Percentiles rank a stretch among this genome's conserved stretches.
Conservation (phyloP, 148 eudicot genomes). For the Heliosperma pusillum region DNA sequence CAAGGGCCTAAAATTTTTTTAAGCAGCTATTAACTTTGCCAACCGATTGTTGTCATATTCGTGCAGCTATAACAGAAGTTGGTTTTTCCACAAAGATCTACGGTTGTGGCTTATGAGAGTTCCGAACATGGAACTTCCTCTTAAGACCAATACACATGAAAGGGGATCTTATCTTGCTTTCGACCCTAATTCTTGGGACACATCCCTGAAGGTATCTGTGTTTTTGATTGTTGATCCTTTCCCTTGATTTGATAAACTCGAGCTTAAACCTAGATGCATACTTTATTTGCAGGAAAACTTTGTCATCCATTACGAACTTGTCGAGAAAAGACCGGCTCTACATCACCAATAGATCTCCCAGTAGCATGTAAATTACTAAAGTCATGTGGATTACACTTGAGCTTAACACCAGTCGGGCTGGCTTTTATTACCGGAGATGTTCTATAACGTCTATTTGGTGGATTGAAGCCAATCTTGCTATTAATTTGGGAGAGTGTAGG, state of each 20-base stretch:
- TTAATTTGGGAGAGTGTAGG: constrained; percentile 20
- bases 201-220: constrained; percentile 60
- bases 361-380: constrained; percentile 22
- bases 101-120: constrained; percentile 65
- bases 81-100: constrained; percentile 85
- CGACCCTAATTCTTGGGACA: constrained; percentile 89
- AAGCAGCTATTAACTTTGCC: neutral
- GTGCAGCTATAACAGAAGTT: constrained; percentile 71
- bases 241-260: neutral
- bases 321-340: constrained; percentile 76
- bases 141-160: constrained; percentile 64
- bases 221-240: neutral
- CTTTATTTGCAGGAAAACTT: constrained; percentile 68
- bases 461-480: constrained; percentile 11
- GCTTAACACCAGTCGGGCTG: neutral
- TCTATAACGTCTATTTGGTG: neutral
- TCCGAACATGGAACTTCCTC: constrained; percentile 65
- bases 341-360: constrained; percentile 40
- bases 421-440: constrained; percentile 10
- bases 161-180: constrained; percentile 76
- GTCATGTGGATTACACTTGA: constrained; percentile 15
- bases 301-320: constrained; percentile 58
- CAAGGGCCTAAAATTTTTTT: too few species aligned
- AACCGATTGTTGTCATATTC: constrained; percentile 6
- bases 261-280: neutral